Evolutionary conservation across 495 filamentous ascomycete genomes (phyloP).

Genomic region (Penicillium verhagenii): DNA sequence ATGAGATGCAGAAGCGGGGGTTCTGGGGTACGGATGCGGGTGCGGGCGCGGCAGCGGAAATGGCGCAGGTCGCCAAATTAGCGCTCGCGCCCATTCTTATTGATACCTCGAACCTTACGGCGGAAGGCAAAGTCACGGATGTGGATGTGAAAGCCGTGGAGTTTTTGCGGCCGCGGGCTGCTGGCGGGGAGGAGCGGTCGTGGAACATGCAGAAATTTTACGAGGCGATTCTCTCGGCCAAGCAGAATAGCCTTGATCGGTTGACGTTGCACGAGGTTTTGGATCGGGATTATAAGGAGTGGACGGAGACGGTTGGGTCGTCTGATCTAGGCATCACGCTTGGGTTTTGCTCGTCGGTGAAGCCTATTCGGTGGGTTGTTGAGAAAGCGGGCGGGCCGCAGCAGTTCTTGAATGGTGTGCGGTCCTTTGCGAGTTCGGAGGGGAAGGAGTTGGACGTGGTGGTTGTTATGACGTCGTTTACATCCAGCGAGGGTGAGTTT

Average conservation of each 20-base stretch:
- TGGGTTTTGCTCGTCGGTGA: conserved; percentile 74
- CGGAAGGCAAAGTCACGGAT: conserved; percentile 68
- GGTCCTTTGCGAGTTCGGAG: conserved; percentile 47
- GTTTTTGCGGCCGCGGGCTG: conserved; percentile 59
- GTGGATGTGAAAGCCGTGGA: conserved; percentile 63
- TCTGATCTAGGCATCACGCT: conserved; percentile 45
- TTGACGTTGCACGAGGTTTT: conserved; percentile 73
- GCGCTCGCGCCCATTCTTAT: conserved; percentile 78
- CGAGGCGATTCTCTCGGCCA: conserved; percentile 60
- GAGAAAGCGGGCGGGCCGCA: conserved; percentile 46
- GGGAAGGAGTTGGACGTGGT: conserved; percentile 62
- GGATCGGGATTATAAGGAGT: conserved; percentile 91
- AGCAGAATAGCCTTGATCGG: conserved; percentile 63
- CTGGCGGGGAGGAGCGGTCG: conserved; percentile 8
- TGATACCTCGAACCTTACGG: conserved; percentile 75
- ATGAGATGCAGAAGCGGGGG: conserved; percentile 49
- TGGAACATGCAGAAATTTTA: conserved; percentile 60
- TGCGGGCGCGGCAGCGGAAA: conserved; percentile 23
- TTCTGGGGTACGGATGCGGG: conserved; percentile 47
- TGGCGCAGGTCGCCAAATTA: conserved; percentile 66
- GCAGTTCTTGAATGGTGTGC: conserved; percentile 49
- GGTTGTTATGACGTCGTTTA: conserved; percentile 75
- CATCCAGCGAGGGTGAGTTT: conserved; percentile 49
- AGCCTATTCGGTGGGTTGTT: conserved; percentile 61
- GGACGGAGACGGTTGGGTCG: conserved; percentile 53